Base-by-base conservation (phyloP, 371 early-diverging fungal species). In the Mortierella sp. region DNA sequence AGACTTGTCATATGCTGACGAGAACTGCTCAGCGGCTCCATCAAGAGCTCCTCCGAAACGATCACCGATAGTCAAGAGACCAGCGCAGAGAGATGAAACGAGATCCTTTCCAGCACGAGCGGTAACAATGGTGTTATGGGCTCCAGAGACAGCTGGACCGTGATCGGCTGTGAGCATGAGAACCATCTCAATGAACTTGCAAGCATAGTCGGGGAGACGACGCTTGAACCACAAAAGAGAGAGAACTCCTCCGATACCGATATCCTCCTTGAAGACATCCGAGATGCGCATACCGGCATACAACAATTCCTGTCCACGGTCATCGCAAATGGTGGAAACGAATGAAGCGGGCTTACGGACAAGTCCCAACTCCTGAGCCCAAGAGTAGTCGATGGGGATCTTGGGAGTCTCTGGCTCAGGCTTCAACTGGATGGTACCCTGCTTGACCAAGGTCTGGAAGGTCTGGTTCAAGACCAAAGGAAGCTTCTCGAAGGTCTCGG, bases 121-220 rank as follows among this genome's bases (percentile, higher is more conserved):
- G 16, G 98, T 98, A 58, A 98, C 97, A 77, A 98, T 98, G 22
- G 98, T 97, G 93, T 97, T 98, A 91, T 97, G 97, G 8, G 98
- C 98, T 61, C 94, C 96, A 51, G 94, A 94, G 11, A 96, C 96
- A 32, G 96, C 96, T 5, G 98, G 98, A 24, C 98, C 98, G 86
- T 98, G 98, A 88, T 98, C 98, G 18, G 98, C 98, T 22, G 98
- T 98, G 80, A 98, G 89, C 98, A 98, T 98, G 62, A 98, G 90
- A 24, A 98, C 97, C 98, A 98, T 98, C 86, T 98, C 98, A 71
- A 98, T 96, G 83, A 98, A 98, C 89, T 94, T 93, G 89, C 94
- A 92, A 14, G 98, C 98, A 85, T 96, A 98, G 70, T 88, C 88
- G 16, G 98, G 98, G 76, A 98, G 88, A 58, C 97, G 92, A 67